phyloP scores from a whole-genome alignment of 768 basidiomycete species.

The Xerocomellus intermedius region DNA sequence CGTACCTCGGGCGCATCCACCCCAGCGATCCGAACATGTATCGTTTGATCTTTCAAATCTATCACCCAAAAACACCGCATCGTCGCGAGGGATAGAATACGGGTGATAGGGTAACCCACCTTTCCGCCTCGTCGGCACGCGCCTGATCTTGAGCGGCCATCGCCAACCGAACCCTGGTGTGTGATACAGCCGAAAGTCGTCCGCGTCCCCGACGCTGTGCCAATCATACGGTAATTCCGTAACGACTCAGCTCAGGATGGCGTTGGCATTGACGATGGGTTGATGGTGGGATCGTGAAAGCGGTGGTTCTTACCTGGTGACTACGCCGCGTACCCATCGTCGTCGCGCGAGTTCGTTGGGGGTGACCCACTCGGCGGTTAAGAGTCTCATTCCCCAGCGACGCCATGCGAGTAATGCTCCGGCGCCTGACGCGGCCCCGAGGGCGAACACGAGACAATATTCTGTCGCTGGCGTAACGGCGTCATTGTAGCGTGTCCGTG shows the following conservation, averaged over 20 bases:
- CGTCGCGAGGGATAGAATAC: not conserved
- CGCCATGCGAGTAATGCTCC: slow-evolving; percentile 35
- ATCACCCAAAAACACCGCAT: not conserved
- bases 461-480: no score
- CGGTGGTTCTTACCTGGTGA: slow-evolving; percentile 62
- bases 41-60: slow-evolving; percentile 79
- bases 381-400: slow-evolving; percentile 58
- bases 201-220: slow-evolving; percentile 76
- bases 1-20: slow-evolving; percentile 90
- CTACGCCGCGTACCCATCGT: slow-evolving; percentile 75
- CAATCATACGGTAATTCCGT: not conserved
- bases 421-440: slow-evolving; percentile 16
- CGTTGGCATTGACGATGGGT: not conserved
- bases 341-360: slow-evolving; percentile 54
- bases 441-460: slow-evolving; percentile 5
- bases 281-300: not conserved
- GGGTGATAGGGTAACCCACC: slow-evolving; percentile 35
- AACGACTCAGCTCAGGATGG: slow-evolving; percentile 1
- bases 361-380: slow-evolving; percentile 68
- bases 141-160: slow-evolving; percentile 69
- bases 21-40: slow-evolving; percentile 86
- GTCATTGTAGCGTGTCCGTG: not conserved
- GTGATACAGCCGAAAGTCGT: slow-evolving; percentile 85
- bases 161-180: slow-evolving; percentile 75
- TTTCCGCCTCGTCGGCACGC: slow-evolving; percentile 57